phyloP scores from a whole-genome alignment of 1,139 yeast species.

The Saccharomyces hybrid region DNA sequence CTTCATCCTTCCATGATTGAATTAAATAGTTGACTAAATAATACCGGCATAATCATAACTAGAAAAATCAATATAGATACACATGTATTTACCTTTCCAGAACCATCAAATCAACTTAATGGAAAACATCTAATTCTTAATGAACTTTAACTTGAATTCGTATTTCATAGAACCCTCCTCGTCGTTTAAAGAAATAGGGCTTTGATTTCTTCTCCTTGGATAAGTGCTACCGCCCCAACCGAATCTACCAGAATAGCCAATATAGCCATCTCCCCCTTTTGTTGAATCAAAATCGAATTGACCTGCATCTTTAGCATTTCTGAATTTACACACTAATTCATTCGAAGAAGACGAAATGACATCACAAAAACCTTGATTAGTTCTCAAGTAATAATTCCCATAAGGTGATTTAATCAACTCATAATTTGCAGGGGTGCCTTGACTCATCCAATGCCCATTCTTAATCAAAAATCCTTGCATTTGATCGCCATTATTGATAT shows the following conservation, averaged over 20 bases:
- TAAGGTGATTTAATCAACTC: constrained; percentile 47
- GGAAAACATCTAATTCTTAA: constrained; percentile 4
- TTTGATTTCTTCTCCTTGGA: constrained; percentile 47
- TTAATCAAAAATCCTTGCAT: constrained; percentile 67
- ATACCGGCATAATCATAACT: constrained; percentile 5
- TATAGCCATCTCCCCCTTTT: constrained; percentile 30
- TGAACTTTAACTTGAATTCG: constrained; percentile 38
- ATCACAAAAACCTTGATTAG: constrained; percentile 72
- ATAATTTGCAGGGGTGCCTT: constrained; percentile 84
- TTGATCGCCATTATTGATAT: constrained; percentile 31
- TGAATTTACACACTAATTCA: constrained; percentile 33
- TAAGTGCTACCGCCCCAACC: constrained; percentile 56
- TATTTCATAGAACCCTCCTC: constrained; percentile 39
- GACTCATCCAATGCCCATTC: constrained; percentile 75
- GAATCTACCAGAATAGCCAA: constrained; percentile 58
- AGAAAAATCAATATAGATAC: background rate
- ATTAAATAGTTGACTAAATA: background rate
- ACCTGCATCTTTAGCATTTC: constrained; percentile 37
- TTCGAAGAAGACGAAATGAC: constrained; percentile 34
- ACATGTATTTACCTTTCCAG: background rate
- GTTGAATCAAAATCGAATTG: constrained; percentile 49
- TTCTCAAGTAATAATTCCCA: constrained; percentile 62
- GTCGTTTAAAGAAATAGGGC: constrained; percentile 38
- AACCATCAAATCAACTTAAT: background rate
- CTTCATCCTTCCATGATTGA: background rate